phyloP scores from a whole-genome alignment of 306 rosid genomes.

The Dalbergia oliveri region DNA sequence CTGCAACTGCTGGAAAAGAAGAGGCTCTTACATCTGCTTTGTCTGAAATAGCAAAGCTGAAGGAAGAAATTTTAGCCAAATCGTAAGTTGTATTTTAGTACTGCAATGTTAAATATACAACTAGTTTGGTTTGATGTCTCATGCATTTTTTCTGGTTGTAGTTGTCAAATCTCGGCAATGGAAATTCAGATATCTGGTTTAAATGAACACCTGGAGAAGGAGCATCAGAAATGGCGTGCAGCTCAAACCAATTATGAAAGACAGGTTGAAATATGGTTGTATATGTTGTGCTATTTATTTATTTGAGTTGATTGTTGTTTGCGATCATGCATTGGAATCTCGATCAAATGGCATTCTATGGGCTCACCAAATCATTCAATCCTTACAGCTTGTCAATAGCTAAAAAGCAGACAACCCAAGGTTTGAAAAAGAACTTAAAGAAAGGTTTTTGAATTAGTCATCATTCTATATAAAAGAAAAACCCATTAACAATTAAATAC shows the following conservation, averaged over 20 bases:
- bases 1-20: conserved; percentile 78
- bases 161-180: conserved; percentile 73
- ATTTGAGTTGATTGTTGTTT: conserved; percentile 16
- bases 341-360: not conserved
- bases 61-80: conserved; percentile 70
- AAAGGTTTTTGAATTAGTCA: not conserved
- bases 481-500: not conserved
- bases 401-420: too few relatives aligned
- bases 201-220: conserved; percentile 78
- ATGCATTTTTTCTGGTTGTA: conserved; percentile 44
- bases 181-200: conserved; percentile 77
- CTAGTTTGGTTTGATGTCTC: conserved; percentile 28
- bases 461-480: not conserved
- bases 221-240: conserved; percentile 79
- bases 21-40: conserved; percentile 79
- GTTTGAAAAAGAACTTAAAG: too few relatives aligned
- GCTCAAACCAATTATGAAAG: conserved; percentile 94
- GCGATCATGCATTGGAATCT: not conserved
- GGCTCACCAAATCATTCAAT: too few relatives aligned
- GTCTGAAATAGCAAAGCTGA: conserved; percentile 71
- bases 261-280: conserved; percentile 65
- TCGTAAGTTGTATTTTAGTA: conserved; percentile 54
- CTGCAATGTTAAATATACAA: conserved; percentile 7
- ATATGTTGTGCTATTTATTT: conserved; percentile 1
- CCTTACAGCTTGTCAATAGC: too few relatives aligned